phyloP scores from a whole-genome alignment of 2,329 filamentous ascomycete genomes.

The Diaporthe citriasiana region DNA sequence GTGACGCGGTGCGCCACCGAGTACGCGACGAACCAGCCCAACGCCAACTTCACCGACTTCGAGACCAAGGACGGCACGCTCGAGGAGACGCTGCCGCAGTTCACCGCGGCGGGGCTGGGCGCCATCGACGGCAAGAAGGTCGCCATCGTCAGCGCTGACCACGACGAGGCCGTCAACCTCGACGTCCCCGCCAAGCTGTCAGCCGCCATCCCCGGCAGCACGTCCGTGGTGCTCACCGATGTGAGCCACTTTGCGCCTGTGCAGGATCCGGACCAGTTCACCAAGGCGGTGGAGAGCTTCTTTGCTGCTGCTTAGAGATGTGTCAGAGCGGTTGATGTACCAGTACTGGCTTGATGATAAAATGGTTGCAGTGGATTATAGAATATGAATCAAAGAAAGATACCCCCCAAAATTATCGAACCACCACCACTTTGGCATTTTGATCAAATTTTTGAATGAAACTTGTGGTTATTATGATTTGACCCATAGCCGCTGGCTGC shows the following conservation, averaged over 20 bases:
- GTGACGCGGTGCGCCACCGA: slow-evolving; percentile 53
- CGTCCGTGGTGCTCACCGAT: slow-evolving; percentile 51
- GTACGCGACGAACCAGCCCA: slow-evolving; percentile 54
- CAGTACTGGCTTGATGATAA: not conserved
- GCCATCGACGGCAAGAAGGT: slow-evolving; percentile 49
- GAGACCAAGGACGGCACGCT: slow-evolving; percentile 54
- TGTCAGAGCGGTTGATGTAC: not conserved
- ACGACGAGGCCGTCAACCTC: slow-evolving; percentile 57
- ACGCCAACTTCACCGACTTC: slow-evolving; percentile 54
- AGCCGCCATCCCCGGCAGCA: slow-evolving; percentile 54
- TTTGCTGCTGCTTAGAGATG: slow-evolving; percentile 39
- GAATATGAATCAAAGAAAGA: slow-evolving; percentile 19
- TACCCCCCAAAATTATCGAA: not conserved
- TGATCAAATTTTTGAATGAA: not conserved
- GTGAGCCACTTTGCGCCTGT: slow-evolving; percentile 61
- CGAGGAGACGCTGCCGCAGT: slow-evolving; percentile 54
- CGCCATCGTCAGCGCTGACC: slow-evolving; percentile 47
- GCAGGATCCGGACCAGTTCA: slow-evolving; percentile 56
- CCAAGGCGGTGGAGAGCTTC: slow-evolving; percentile 50
- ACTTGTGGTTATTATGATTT: not conserved
- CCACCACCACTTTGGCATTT: not conserved
- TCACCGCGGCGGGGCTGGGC: slow-evolving; percentile 44
- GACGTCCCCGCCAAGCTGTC: slow-evolving; percentile 54
- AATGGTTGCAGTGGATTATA: slow-evolving; percentile 6
- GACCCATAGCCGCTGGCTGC: no score